phyloP scores from a whole-genome alignment of 805 yeast genomes.

The Brettanomyces sp. region DNA sequence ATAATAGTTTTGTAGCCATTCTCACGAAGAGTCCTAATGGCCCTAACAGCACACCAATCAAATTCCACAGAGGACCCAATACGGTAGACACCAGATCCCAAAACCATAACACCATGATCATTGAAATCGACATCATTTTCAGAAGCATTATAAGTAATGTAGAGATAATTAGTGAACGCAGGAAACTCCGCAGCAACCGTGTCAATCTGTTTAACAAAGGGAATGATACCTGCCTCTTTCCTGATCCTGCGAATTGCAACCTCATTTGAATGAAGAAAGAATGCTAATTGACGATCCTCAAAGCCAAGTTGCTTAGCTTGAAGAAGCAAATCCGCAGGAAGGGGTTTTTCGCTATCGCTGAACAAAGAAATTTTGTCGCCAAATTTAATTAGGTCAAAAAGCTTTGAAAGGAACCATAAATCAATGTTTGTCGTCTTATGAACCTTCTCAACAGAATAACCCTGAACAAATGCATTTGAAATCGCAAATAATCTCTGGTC shows the following conservation, averaged over 20 bases:
- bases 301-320: conserved; percentile 96
- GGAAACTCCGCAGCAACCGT: conserved; percentile 99
- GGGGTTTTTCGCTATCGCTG: conserved; percentile 41
- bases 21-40: conserved; percentile 86
- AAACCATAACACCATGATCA: conserved; percentile 89
- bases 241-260: conserved; percentile 85
- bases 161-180: conserved; percentile 87
- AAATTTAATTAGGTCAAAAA: conserved; percentile 64
- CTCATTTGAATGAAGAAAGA: conserved; percentile 80
- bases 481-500: conserved; percentile 94
- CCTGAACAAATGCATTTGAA: conserved; percentile 86
- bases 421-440: conserved; percentile 89
- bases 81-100: conserved; percentile 98
- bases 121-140: conserved; percentile 79
- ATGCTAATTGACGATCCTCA: conserved; percentile 94
- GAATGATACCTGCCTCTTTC: conserved; percentile 76
- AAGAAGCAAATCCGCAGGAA: conserved; percentile 55
- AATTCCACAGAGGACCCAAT: conserved; percentile 98
- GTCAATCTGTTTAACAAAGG: conserved; percentile 94
- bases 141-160: conserved; percentile 90
- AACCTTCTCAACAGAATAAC: conserved; percentile 85
- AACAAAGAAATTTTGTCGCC: conserved; percentile 52
- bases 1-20: conserved; percentile 84
- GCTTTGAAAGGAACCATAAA: conserved; percentile 91
- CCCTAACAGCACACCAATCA: conserved; percentile 99